Percentiles rank a stretch among this genome's conserved stretches.
Conservation (phyloP, 1,284 basidiomycete species). For the Coniferiporia sulphurascens region DNA sequence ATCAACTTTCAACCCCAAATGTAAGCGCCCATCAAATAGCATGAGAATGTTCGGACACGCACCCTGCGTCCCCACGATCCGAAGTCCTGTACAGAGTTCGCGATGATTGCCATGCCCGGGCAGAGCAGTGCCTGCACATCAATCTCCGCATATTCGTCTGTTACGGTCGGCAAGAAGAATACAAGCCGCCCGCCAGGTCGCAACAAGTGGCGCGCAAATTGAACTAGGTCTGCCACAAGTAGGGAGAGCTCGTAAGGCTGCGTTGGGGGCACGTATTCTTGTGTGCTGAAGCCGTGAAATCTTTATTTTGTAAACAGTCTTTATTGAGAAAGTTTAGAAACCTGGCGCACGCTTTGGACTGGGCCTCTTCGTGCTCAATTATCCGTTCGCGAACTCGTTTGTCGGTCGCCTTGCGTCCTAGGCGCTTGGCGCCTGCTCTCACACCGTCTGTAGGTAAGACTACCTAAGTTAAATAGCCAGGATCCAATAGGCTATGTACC, state of each 20-base stretch:
- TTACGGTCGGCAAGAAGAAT: constrained; percentile 92
- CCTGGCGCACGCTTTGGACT: constrained; percentile 37
- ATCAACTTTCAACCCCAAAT: constrained; percentile 56
- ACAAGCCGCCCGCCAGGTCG: constrained; percentile 87
- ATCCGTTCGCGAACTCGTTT: constrained; percentile 26
- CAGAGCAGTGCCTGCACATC: constrained; percentile 73
- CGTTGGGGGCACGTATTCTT: constrained; percentile 81
- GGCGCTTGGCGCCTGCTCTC: constrained; percentile 90
- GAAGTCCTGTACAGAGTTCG: constrained; percentile 92
- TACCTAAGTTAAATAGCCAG: not conserved
- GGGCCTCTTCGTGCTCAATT: constrained; percentile 31
- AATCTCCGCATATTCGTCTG: constrained; percentile 83
- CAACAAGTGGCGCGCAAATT: constrained; percentile 80
- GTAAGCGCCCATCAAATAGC: constrained; percentile 10
- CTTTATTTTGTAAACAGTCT: not conserved
- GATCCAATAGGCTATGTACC: constrained; percentile 26
- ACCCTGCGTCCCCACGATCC: constrained; percentile 93
- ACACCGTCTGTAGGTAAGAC: constrained; percentile 68
- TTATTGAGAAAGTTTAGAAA: not conserved
- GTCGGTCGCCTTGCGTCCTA: constrained; percentile 66
- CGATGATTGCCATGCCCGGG: constrained; percentile 83
- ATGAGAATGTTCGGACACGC: constrained; percentile 29
- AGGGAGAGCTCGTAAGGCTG: constrained; percentile 91
- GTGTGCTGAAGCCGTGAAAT: constrained; percentile 37
- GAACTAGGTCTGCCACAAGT: constrained; percentile 77